Evolutionary conservation across 129 eudicot genomes (phyloP), one percentile per base, ranked within the genome.

Genomic region (Arctium lappa): DNA sequence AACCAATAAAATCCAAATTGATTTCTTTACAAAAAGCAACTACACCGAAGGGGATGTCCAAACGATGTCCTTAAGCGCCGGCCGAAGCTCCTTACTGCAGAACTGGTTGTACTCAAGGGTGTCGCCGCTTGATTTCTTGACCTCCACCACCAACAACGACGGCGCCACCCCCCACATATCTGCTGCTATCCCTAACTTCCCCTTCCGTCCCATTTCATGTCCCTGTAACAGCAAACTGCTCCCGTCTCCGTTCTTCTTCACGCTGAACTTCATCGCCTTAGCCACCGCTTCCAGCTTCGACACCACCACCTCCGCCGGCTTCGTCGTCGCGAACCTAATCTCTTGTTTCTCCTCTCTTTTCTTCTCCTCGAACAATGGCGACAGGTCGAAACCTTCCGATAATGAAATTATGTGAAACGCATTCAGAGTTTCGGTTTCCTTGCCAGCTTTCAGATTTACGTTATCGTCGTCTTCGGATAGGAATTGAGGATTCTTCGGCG

Each of bases 341-440:
- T 91, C 93, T 27, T 87, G 83, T 32, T 78, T 91, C 69, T 89
- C 94, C 32, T 70, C 89, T 80, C 81, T 83, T 75, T 78, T 89
- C 83, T 88, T 87, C 91, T 92, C 97, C 72, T 93, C 97, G n/a
- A 95, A 95, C 66, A 95, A 86, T n/a, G 97, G 93, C 2, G 99
- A 93, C 53, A 95, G 75, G 84, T 95, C 91, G 22, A 95, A 93
- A 33, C 99, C 99, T 80, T 91, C 86, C 0, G 99, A 95, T 44
- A 95, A 62, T 0, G 97, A 93, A 27, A 95, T 95, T 60, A 95
- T 93, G 46, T 95, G 99, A 76, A 95, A 95, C 16, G 99, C 99
- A 34, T 93, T 95, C 77, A 95, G 0, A 0, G 81, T 85, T 80
- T 91, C 93, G 4, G 79, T 50, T 75, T 90, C 88, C 18, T 91